Evolutionary conservation across 2,329 filamentous ascomycete genomes (phyloP), one percentile per base, ranked within the genome.

Genomic region (Rhytidhysteron rufulum): DNA sequence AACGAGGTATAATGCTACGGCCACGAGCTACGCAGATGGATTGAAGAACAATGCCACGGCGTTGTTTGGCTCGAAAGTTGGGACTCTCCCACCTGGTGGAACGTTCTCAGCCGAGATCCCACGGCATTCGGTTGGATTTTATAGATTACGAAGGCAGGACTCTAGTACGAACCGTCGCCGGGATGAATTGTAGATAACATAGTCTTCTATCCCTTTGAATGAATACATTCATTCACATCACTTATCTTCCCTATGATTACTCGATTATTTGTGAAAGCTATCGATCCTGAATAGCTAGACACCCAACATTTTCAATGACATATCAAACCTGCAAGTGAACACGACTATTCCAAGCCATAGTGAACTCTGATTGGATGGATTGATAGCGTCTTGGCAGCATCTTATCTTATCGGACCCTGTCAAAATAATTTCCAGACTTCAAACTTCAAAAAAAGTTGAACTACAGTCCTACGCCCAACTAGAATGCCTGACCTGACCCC

Each of bases 81-180:
- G 68, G 5, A 71, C 59, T 6, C 63, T 77, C 36, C 49, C 52
- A 44, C 65, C 71, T 2, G 57, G 58, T 31, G 72, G 72, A 1
- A 70, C 62, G 0, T 57, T 74, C 18, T 60, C 51, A 13, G 71
- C 72, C 1, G 57, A 62, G 37, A 69, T 79, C 5, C 58, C 65
- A 8, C 60, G 69, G 21, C 74, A 78, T 59, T 72, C 71, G 0
- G 69, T 72, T n/a, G 69, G 65, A n/a, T 61, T 77, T 57, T 74
- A 70, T 50, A 65, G 75, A 43, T 51, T 78, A 47, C 62, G 72
- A 37, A 53, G 57, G 16, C 50, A 47, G 11, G 46, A 35, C 15
- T 34, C 20, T 20, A 42, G 33, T n/a, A 11, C 20, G 11, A 24
- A 49, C 50, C 60, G 58, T 47, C 69, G 67, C 55, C 65, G 64